These are phyloP conservation scores for Bipolaris victoriae DNA, from an alignment of 2,329 filamentous ascomycete species.

Conservation along the genomic window DNA sequence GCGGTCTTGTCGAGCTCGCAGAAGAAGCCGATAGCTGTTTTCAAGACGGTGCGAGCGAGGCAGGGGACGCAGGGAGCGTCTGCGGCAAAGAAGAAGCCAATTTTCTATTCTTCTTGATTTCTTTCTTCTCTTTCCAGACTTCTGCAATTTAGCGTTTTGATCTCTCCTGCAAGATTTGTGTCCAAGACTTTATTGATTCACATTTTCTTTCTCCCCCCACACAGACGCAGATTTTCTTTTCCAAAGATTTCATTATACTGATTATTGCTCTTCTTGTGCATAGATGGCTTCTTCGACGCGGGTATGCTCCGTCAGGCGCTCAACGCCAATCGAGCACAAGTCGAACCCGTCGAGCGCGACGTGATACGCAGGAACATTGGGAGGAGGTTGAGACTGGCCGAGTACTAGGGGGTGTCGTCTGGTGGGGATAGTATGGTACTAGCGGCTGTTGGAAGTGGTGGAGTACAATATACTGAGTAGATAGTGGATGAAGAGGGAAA, in stretches of 20 bases:
- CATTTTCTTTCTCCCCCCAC: neutral
- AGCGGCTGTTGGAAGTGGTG: neutral
- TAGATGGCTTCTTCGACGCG: slow-evolving; percentile 97
- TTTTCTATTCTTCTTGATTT: slow-evolving; percentile 26
- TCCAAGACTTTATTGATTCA: slow-evolving; percentile 5
- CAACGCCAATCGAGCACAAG: slow-evolving; percentile 66
- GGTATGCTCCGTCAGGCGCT: slow-evolving; percentile 91
- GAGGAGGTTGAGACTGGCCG: slow-evolving; percentile 72
- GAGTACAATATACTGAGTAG: no score
- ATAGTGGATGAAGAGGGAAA: no score
- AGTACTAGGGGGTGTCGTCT: slow-evolving; percentile 60
- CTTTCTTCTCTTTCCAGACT: neutral
- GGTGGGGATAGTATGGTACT: neutral
- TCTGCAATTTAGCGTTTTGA: neutral
- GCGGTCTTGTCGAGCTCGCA: slow-evolving; percentile 41
- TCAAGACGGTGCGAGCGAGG: slow-evolving; percentile 29
- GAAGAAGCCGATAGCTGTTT: slow-evolving; percentile 21
- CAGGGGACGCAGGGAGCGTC: slow-evolving; percentile 28
- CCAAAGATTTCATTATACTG: slow-evolving; percentile 20
- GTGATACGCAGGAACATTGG: slow-evolving; percentile 72
- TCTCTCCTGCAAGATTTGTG: neutral
- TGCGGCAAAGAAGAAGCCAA: slow-evolving; percentile 28
- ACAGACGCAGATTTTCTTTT: neutral
- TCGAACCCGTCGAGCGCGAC: slow-evolving; percentile 62
- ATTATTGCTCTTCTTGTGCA: slow-evolving; percentile 38